phyloP scores from a whole-genome alignment of 2,329 filamentous ascomycete genomes.

The Talaromyces sp. region DNA sequence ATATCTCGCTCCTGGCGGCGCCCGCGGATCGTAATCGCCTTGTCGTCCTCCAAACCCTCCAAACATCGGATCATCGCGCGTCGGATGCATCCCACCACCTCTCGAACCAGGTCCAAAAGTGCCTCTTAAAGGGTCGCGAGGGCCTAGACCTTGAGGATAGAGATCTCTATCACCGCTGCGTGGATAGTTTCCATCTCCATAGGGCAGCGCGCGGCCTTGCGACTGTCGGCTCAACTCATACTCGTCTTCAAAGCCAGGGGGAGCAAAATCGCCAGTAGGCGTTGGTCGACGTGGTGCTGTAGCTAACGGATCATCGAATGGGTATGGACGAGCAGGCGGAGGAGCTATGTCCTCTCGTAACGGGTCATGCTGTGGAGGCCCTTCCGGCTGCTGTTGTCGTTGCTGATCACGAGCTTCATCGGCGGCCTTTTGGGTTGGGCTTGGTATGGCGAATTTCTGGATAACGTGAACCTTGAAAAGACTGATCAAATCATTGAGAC shows the following conservation, averaged over 20 bases:
- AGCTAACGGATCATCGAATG: constrained; percentile 64
- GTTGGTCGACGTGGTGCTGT: constrained; percentile 58
- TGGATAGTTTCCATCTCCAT: constrained; percentile 56
- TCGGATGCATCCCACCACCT: constrained; percentile 90
- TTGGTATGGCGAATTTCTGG: constrained; percentile 71
- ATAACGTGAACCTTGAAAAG: constrained; percentile 76
- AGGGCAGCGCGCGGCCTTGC: constrained; percentile 45
- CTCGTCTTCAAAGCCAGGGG: constrained; percentile 91
- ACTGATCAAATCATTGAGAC: constrained; percentile 66
- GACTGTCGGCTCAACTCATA: constrained; percentile 73
- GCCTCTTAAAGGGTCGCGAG: constrained; percentile 73
- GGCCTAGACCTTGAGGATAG: constrained; percentile 80
- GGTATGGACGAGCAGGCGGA: constrained; percentile 63
- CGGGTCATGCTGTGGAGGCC: constrained; percentile 44
- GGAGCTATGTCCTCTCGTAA: constrained; percentile 54
- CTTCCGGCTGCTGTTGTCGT: constrained; percentile 44
- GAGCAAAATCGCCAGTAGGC: constrained; percentile 72
- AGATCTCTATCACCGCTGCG: constrained; percentile 82
- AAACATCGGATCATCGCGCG: constrained; percentile 88
- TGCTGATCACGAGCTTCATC: constrained; percentile 51
- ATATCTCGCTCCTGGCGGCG: constrained; percentile 84
- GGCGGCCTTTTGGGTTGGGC: constrained; percentile 74
- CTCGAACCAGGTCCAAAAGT: constrained; percentile 61
- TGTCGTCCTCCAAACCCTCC: constrained; percentile 49
- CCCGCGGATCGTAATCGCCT: constrained; percentile 63